A percentile compares a stretch with the other conserved stretches of the same genome.
phyloP scores from a whole-genome alignment of 2,329 filamentous ascomycete species.

The Fusarium keratoplasticum region DNA sequence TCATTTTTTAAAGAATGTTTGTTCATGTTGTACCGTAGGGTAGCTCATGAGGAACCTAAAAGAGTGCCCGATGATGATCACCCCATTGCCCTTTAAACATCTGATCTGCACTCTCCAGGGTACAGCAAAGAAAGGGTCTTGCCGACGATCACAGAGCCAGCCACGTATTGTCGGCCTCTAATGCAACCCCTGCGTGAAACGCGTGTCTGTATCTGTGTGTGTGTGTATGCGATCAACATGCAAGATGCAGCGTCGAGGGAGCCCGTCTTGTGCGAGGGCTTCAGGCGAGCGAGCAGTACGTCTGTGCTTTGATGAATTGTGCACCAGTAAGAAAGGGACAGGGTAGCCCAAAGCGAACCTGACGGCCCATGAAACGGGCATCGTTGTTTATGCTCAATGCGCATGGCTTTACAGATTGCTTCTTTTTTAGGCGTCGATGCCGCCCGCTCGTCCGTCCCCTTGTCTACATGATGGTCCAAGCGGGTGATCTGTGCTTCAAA shows the following conservation, averaged over 20 bases:
- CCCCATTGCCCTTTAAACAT: not conserved
- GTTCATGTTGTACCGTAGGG: not conserved
- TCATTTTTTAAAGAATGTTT: conserved; percentile 2
- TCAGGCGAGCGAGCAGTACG: conserved; percentile 23
- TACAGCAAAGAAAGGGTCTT: not conserved
- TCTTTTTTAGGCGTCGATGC: not conserved
- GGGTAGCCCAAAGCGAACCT: not conserved
- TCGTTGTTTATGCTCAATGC: not conserved
- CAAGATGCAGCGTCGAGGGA: conserved; percentile 26
- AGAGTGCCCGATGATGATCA: not conserved
- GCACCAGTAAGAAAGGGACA: not conserved
- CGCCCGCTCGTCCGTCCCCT: not conserved
- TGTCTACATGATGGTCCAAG: not conserved
- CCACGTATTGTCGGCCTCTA: not conserved
- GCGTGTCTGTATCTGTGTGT: not conserved
- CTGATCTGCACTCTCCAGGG: not conserved
- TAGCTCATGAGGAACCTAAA: conserved; percentile 4
- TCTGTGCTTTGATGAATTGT: not conserved
- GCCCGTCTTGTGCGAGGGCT: conserved; percentile 3
- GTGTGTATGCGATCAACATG: conserved; percentile 22
- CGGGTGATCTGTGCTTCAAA: not conserved
- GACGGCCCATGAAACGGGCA: conserved; percentile 4
- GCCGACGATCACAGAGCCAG: not conserved
- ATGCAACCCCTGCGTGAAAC: conserved; percentile 16
- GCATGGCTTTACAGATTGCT: not conserved